A percentile compares a stretch with the other conserved stretches of the same genome.
Conservation (phyloP, 768 basidiomycete species). For the Cystofilobasidium macerans region DNA sequence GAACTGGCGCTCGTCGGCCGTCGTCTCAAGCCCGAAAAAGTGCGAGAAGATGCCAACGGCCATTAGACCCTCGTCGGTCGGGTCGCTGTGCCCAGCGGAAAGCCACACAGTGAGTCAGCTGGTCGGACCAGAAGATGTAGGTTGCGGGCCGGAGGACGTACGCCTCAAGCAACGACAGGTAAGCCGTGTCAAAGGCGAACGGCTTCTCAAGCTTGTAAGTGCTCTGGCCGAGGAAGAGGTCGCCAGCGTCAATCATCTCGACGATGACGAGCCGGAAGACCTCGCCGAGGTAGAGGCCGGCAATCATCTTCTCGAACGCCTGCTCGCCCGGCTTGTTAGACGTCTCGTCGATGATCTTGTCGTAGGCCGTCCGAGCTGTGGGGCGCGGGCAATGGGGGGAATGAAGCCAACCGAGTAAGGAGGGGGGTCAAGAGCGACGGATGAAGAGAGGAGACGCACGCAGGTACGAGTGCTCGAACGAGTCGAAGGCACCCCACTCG, state of each 20-base stretch:
- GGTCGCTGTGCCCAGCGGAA: constrained; percentile 49
- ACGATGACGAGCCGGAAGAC: constrained; percentile 87
- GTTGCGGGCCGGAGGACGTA: constrained; percentile 32
- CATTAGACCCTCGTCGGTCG: constrained; percentile 92
- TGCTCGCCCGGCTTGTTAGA: constrained; percentile 89
- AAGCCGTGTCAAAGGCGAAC: constrained; percentile 89
- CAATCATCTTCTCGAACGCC: constrained; percentile 71
- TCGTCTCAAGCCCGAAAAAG: constrained; percentile 94
- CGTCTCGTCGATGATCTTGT: constrained; percentile 75
- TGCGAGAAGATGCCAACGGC: constrained; percentile 94
- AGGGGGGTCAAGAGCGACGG: not conserved
- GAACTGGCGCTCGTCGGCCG: constrained; percentile 90
- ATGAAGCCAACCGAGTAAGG: not conserved
- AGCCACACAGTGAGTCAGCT: not conserved
- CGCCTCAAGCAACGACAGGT: constrained; percentile 95
- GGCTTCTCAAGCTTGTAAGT: constrained; percentile 95
- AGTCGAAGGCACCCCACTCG: constrained; percentile 87
- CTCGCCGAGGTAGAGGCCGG: constrained; percentile 90
- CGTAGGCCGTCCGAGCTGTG: constrained; percentile 75
- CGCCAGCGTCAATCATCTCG: constrained; percentile 92
- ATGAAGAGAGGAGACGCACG: constrained; percentile 37
- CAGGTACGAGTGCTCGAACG: constrained; percentile 83
- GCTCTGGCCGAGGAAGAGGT: constrained; percentile 94
- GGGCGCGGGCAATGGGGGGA: not conserved
- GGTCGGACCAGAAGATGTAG: not conserved